Percentiles rank a stretch among this genome's conserved stretches.
Conservation (phyloP, 164 flowering plant species). For the Malania oleifera region DNA sequence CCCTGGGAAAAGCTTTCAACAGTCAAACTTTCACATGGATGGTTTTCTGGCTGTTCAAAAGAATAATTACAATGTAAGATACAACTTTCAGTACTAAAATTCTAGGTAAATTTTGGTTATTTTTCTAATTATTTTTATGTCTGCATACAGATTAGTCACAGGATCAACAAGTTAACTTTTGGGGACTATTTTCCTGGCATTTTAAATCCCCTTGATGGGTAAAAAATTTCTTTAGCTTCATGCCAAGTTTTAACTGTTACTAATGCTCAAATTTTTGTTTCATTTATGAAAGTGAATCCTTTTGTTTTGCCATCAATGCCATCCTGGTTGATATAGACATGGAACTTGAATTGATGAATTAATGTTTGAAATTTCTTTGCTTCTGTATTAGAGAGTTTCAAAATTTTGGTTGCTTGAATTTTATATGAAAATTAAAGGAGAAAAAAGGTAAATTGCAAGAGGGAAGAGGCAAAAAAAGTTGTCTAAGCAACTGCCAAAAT, state of each 20-base stretch:
- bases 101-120: background rate
- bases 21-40: slow-evolving; percentile 34
- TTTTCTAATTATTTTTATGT: background rate
- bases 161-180: slow-evolving; percentile 55
- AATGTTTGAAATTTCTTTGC: too few relatives aligned
- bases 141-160: slow-evolving; percentile 61
- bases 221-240: slow-evolving; percentile 12
- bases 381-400: too few relatives aligned
- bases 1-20: slow-evolving; percentile 68
- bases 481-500: too few relatives aligned
- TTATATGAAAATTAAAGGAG: too few relatives aligned
- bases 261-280: background rate
- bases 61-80: slow-evolving; percentile 50
- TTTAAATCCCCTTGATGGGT: slow-evolving; percentile 81
- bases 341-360: too few relatives aligned
- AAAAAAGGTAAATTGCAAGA: too few relatives aligned
- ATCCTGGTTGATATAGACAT: too few relatives aligned
- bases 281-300: background rate
- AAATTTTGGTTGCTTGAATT: too few relatives aligned
- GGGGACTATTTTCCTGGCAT: slow-evolving; percentile 64
- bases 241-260: background rate
- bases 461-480: too few relatives aligned
- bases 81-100: background rate
- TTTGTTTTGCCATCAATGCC: too few relatives aligned
- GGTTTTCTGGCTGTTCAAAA: slow-evolving; percentile 46